phyloP scores from a whole-genome alignment of 805 yeast genomes.

The Candida maltosa region DNA sequence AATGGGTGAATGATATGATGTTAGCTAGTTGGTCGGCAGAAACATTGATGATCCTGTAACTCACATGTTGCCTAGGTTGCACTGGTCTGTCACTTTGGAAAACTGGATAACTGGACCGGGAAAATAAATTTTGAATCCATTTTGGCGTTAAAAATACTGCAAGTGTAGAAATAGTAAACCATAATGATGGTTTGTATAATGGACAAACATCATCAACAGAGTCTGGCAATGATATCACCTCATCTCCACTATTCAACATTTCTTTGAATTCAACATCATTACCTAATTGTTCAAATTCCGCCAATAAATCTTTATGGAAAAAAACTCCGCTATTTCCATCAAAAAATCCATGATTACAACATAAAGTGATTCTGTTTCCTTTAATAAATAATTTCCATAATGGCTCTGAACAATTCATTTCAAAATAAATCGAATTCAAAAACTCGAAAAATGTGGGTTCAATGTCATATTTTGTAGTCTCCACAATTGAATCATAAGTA shows the following conservation, averaged over 20 bases:
- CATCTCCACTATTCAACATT: conserved; percentile 9
- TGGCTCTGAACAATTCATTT: conserved; percentile 11
- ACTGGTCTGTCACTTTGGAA: conserved; percentile 8
- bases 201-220: conserved; percentile 9
- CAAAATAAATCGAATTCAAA: conserved; percentile 10
- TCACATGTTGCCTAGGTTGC: conserved; percentile 5
- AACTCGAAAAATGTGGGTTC: conserved; percentile 11
- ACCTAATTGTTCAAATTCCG: conserved; percentile 10
- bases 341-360: conserved; percentile 25
- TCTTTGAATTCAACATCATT: conserved; percentile 1
- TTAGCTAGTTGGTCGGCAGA: conserved; percentile 8
- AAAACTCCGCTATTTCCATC: conserved; percentile 31
- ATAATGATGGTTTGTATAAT: conserved; percentile 7
- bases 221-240: conserved; percentile 5
- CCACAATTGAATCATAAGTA: conserved; percentile 19
- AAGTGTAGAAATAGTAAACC: conserved; percentile 2
- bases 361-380: conserved; percentile 15
- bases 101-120: conserved; percentile 6
- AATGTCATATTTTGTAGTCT: conserved; percentile 8
- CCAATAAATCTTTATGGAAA: conserved; percentile 23
- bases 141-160: conserved; percentile 1
- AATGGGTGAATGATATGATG: conserved; percentile 10
- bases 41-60: conserved; percentile 12
- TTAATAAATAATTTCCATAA: conserved; percentile 19
- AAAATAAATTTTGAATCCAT: conserved; percentile 3